Base-by-base conservation (phyloP, 768 basidiomycete species). In the Coprinopsis cinerea region DNA sequence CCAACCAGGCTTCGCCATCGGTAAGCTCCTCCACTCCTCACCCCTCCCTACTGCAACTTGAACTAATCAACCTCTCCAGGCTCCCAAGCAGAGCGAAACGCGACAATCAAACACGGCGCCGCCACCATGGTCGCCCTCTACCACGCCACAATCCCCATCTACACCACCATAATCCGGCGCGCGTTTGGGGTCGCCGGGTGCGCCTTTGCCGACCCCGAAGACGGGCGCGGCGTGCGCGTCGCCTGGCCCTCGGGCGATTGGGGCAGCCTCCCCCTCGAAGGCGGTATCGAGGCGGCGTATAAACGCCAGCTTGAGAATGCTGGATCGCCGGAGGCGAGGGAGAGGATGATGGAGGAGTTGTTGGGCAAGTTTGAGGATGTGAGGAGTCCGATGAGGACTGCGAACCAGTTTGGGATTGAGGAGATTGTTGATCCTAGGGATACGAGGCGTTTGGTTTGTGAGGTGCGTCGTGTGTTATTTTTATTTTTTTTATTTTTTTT, bases 171-270 rank as follows among this genome's bases (percentile, higher is more conserved):
- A 54, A 58, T 69, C 25, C 64, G 70, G 20, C 56, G 68, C 20
- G 65, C 68, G 10, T 72, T 72, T 44, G 70, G 69, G 2, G 70
- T 72, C 5, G 70, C 69, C 27, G 70, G 70, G 6, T 61, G 64
- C 20, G 67, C 64, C 20, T 70, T 70, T 49, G 64, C 65, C 4
- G 65, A 72, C 51, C 66, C 66, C 1, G 66, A 67, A 22, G 68
- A 70, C 40, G 67, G 67, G 1, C 54, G 53, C 15, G 63, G 65
- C 3, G 56, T 55, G 9, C 64, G 70, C 9, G 67, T 70, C 22
- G 63, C 70, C n/a, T 72, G 70, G 70, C 69, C 69, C 24, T 72
- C 70, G 3, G 69, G 68, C 1, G 70, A 72, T 52, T 72, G 69
- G 70, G 70, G 69, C 30, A 68, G 66, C 48, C 60, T 72, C 25